These are phyloP conservation scores for Gyromitra esculenta DNA, from an alignment of 2,329 filamentous ascomycete species.

Conservation along the genomic window DNA sequence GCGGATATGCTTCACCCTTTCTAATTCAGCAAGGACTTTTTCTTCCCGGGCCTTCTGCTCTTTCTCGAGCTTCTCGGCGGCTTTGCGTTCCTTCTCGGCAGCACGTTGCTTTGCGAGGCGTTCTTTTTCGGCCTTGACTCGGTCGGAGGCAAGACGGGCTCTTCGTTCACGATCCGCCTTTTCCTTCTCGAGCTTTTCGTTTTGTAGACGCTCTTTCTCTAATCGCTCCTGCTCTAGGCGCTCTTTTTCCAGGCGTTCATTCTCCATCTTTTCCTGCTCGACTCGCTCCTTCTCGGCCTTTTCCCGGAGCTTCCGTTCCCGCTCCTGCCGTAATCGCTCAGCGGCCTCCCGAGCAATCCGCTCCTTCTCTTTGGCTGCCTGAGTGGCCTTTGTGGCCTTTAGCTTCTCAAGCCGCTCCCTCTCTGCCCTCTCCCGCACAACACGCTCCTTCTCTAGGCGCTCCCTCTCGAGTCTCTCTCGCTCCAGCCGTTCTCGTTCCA, in stretches of 20 bases:
- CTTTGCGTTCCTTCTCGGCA: slow-evolving; percentile 84
- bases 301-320: slow-evolving; percentile 41
- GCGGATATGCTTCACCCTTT: slow-evolving; percentile 55
- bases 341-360: slow-evolving; percentile 48
- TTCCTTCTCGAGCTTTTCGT: slow-evolving; percentile 63
- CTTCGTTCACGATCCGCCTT: slow-evolving; percentile 50
- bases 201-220: slow-evolving; percentile 57
- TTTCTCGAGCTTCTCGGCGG: slow-evolving; percentile 72
- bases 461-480: slow-evolving; percentile 43
- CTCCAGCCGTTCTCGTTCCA: slow-evolving; percentile 29
- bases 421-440: slow-evolving; percentile 42
- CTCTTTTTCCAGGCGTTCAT: slow-evolving; percentile 48
- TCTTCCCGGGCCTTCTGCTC: slow-evolving; percentile 60
- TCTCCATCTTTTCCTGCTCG: slow-evolving; percentile 43
- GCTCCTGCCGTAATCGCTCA: slow-evolving; percentile 48
- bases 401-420: slow-evolving; percentile 48
- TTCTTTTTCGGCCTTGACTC: slow-evolving; percentile 61
- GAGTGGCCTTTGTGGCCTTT: slow-evolving; percentile 41
- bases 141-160: slow-evolving; percentile 50
- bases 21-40: slow-evolving; percentile 60
- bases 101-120: slow-evolving; percentile 72
- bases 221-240: slow-evolving; percentile 38
- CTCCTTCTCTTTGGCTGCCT: slow-evolving; percentile 53
- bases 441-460: slow-evolving; percentile 39
- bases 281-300: slow-evolving; percentile 50